A percentile compares a stretch with the other conserved stretches of the same genome.
phyloP scores from a whole-genome alignment of 352 stramenopile species.

The Phytophthora citricola region DNA sequence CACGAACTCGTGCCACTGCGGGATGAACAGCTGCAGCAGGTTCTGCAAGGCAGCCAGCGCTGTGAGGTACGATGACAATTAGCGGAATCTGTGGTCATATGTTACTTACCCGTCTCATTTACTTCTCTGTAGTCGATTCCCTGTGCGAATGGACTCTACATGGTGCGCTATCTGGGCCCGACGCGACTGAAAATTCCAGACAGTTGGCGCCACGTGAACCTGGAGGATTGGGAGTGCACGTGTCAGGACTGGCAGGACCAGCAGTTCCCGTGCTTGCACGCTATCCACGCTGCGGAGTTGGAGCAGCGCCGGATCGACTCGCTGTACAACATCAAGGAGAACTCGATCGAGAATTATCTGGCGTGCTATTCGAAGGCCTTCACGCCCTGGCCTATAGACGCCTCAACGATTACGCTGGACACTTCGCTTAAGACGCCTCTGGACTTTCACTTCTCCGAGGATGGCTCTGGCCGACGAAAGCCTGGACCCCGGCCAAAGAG shows the following conservation, averaged over 20 bases:
- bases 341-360: conserved; percentile 74
- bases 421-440: conserved; percentile 65
- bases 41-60: conserved; percentile 74
- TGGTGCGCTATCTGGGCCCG: conserved; percentile 76
- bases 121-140: conserved; percentile 63
- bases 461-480: conserved; percentile 63
- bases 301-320: conserved; percentile 77
- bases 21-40: conserved; percentile 70
- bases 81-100: background rate
- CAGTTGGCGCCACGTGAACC: conserved; percentile 80
- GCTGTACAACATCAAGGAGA: conserved; percentile 70
- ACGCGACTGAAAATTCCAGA: conserved; percentile 63
- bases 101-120: conserved; percentile 17
- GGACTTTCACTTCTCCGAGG: conserved; percentile 66
- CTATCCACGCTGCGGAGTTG: conserved; percentile 75
- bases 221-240: conserved; percentile 78
- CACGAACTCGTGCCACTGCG: conserved; percentile 71
- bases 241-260: conserved; percentile 86
- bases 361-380: conserved; percentile 68
- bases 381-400: conserved; percentile 70
- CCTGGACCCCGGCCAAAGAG: conserved; percentile 64
- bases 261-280: conserved; percentile 79
- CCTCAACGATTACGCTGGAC: conserved; percentile 48
- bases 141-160: conserved; percentile 80
- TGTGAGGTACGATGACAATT: conserved; percentile 66